Evolutionary conservation across 228 moss, liverwort and hornwort genomes (phyloP).

Genomic region (Sphagnum fallax): DNA sequence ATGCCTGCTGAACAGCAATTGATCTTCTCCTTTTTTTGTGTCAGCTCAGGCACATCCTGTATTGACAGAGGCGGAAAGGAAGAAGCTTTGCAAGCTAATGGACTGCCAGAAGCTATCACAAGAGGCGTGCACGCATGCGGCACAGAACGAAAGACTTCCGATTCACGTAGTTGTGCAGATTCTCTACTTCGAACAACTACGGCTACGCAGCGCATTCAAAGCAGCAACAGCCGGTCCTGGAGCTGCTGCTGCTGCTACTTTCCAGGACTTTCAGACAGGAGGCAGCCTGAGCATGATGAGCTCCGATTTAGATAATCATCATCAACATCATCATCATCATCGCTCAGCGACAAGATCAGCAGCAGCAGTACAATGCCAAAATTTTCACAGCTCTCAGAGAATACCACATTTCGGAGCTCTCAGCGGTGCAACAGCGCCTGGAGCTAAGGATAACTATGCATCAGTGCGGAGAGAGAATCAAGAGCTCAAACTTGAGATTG

Average conservation of each 20-base stretch:
- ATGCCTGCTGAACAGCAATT: neutral
- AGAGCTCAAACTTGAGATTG: conserved; percentile 56
- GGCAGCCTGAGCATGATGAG: neutral
- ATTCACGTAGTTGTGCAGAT: conserved; percentile 62
- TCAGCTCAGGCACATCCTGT: conserved; percentile 42
- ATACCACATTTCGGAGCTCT: conserved; percentile 15
- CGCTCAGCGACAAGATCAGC: conserved; percentile 17
- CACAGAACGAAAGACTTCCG: conserved; percentile 54
- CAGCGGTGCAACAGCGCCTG: conserved; percentile 37
- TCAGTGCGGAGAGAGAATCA: conserved; percentile 53
- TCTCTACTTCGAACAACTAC: conserved; percentile 52
- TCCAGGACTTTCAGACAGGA: conserved; percentile 33
- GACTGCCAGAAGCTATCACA: conserved; percentile 54
- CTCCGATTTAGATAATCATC: no score
- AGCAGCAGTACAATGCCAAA: neutral
- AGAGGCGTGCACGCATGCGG: conserved; percentile 58
- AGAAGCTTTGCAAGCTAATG: conserved; percentile 53
- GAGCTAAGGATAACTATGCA: conserved; percentile 37
- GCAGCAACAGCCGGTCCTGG: conserved; percentile 32
- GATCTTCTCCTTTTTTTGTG: no score
- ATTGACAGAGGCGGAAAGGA: conserved; percentile 36
- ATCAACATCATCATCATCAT: conserved; percentile 2
- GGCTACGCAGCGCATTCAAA: conserved; percentile 14
- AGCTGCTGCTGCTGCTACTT: conserved; percentile 39
- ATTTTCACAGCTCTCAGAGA: neutral